Evolutionary conservation across 108 stramenopile genomes (phyloP), one percentile per base, ranked within the genome.

Genomic region (Fragilariopsis cylindrus): DNA sequence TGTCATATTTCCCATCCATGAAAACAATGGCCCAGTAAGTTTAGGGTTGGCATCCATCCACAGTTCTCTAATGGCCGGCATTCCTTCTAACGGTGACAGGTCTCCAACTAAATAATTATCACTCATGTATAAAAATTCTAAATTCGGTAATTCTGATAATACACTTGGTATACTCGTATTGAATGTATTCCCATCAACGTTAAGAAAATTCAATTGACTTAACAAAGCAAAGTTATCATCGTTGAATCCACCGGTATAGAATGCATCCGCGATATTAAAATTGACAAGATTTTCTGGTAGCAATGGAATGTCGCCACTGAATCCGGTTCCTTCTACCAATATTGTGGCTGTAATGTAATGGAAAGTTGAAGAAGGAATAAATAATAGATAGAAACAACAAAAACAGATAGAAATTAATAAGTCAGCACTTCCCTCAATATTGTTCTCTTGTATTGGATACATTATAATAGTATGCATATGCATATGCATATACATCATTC

Each of bases 111-210:
- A 11, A 19, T 57, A 66, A 42, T 44, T 52, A 56, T 75, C 66
- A 57, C 40, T 46, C 30, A 75, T 12, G 55, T 75, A 81, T 4
- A 75, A 50, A 63, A 65, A 76, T 46, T 67, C 16, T n/a, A 81
- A 68, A 49, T 63, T 67, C 8, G 80, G 74, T 3, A 81, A 54
- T 11, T 44, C 16, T 12, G n/a, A 50, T 9, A 81, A 57, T 42
- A 66, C 64, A 19, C 64, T 18, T 15, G 80, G 80, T 57, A 81
- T 70, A 1, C 70, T 71, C 11, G 70, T 74, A 48, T 81, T 75
- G 60, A 81, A 72, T 7, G 45, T 30, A 39, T 70, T 81, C 15
- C 67, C 60, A 11, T 68, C 75, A 13, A 81, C 42, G 47, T 71
- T 60, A 18, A 76, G 12, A 46, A 58, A 75, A 0, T 48, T 69